Evolutionary conservation across 768 basidiomycete genomes (phyloP), one percentile per base, ranked within the genome.

Genomic region (Serpula lacrymans): DNA sequence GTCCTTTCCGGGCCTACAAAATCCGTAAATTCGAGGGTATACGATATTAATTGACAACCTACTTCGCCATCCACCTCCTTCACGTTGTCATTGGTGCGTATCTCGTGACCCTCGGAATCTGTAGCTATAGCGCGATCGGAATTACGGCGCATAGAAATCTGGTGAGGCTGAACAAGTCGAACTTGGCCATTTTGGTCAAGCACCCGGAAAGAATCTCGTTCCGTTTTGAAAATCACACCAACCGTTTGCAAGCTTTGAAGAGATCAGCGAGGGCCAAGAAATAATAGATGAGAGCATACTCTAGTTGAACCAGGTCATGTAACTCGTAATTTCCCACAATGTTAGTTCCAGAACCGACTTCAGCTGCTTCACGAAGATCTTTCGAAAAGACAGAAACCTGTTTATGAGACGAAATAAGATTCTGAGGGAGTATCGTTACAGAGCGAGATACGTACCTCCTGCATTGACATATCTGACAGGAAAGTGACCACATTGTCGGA

Each of bases 381-480:
- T 94, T 95, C 0, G 92, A 88, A 67, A 99, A 99, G 2, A 96
- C 95, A 20, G 91, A 92, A 36, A 98, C 86, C 92, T 95, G 51
- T 4, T 30, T 37, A 26, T 33, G 17, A 20, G 12, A n/a, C 39
- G 2, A 21, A 27, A 14, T 10, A 45, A 5, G n/a, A n/a, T n/a
- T n/a, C n/a, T n/a, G n/a, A n/a, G n/a, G n/a, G n/a, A n/a, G n/a
- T n/a, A n/a, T n/a, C n/a, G n/a, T n/a, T n/a, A n/a, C n/a, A n/a
- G n/a, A n/a, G n/a, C n/a, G n/a, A n/a, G 29, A 5, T 8, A 50
- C 66, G 36, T 45, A 90, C 93, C 80, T 98, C 95, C 53, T 91
- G 87, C 80, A 93, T 82, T 2, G 88, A 86, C 81, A 98, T 88
- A 59, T 98, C 96, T n/a, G 91, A 95, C 50, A 96, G 65, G 68